Base-by-base conservation (phyloP, 1,284 basidiomycete species). In the Ustilago loliicola region DNA sequence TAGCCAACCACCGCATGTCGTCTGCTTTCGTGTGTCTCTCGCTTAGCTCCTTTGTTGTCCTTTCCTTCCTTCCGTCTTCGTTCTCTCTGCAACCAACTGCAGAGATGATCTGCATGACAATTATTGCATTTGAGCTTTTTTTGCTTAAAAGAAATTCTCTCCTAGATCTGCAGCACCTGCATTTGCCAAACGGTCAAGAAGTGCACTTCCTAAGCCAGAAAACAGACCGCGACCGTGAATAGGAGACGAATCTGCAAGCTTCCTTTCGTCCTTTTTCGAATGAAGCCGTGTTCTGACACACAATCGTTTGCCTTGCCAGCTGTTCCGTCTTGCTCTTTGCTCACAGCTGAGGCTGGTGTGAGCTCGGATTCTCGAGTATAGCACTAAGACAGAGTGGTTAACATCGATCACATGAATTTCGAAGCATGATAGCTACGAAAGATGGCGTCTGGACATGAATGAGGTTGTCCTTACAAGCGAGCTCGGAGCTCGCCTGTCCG, bases 401-500 rank as follows among this genome's bases (percentile, higher is more conserved):
- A 15, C 45, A 47, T 47, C 8, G 45, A 47, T 23, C 45, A 13
- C 48, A 29, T 50, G 48, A n/a, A 50, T 21, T 15, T 38, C 8
- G 17, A 38, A 38, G 36, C n/a, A 8, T 38, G 7, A 50, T 23
- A 23, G n/a, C 23, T 17, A 25, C 7, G 21, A 32, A 30, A 29
- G 21, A 47, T 38, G 32, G 42, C 15, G 32, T 50, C 8, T 51
- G 58, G 21, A 51, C 25, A 47, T 32, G 42, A 25, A 45, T 32
- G 40, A 57, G 23, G 15, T 8, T 6, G 36, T 4, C 15, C 15
- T 40, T 11, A 27, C 27, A 57, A 57, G 55, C 55, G 40, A 57
- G 55, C 23, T 57, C 55, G 55, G 55, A 45, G 23, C 34, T 29
- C 23, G 25, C 40, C 25, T 57, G 55, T 57, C 55, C 55, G 55